Evolutionary conservation across 2,329 filamentous ascomycete genomes (phyloP), one percentile per base, ranked within the genome.

Genomic region (Aspergillus brunneoviolaceus): DNA sequence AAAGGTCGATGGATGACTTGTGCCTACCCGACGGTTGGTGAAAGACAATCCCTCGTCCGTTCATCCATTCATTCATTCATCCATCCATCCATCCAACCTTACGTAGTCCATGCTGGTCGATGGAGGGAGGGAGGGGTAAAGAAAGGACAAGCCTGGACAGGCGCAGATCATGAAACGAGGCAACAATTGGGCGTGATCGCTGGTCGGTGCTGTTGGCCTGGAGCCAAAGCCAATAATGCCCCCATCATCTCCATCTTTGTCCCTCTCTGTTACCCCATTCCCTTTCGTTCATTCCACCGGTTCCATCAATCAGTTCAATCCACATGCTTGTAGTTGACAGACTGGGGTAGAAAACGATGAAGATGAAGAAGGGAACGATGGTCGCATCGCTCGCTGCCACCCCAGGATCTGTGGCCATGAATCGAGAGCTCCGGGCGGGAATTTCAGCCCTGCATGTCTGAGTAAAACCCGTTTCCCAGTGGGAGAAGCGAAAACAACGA

Each of bases 81-180:
- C 4, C 39, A 45, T 19, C 4, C 39, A 45, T 19, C 16, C 39
- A 45, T 45, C 39, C 39, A 65, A 59, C 67, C 61, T 68, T 63
- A 64, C 60, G 61, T 61, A 63, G 64, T 42, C 57, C 61, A 57
- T 55, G 42, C 49, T 63, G 54, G 59, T 60, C 57, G 62, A 63
- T 62, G 53, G 31, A 58, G 58, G 33, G 31, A 58, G 58, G 31
- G 66, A 68, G 67, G 67, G 67, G 67, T 68, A 69, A 68, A 45
- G 14, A 35, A 58, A 56, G 57, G 51, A 60, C 58, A 55, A 66
- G 65, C 67, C 66, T 66, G 63, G 66, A 68, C 66, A 65, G 60
- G 64, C 65, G 66, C 64, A 67, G 67, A 69, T 68, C 65, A 67
- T 65, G 61, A 67, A 69, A 68, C 64, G 62, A 67, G 59, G 57